A percentile compares a stretch with the other conserved stretches of the same genome.
These are phyloP conservation scores for Pestalotiopsis sp. DNA, from an alignment of 2,329 filamentous ascomycete genomes.

Conservation along the genomic window DNA sequence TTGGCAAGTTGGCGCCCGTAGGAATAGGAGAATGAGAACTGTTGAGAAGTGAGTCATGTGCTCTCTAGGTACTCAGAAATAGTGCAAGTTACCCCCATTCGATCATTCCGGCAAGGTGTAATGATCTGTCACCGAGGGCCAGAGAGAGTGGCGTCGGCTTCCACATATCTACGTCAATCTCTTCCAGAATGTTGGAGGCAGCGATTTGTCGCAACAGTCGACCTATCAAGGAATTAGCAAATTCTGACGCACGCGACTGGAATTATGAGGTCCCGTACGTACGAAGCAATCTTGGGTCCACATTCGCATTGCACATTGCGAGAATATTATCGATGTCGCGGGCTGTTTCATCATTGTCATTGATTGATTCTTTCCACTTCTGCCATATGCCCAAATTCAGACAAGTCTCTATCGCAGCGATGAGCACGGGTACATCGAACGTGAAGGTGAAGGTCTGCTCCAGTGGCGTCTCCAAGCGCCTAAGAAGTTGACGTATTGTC, in stretches of 20 bases:
- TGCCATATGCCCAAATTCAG: conserved; percentile 26
- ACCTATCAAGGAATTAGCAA: conserved; percentile 15
- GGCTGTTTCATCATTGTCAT: conserved; percentile 15
- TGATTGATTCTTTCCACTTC: conserved; percentile 20
- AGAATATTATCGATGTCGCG: conserved; percentile 22
- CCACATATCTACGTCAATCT: conserved; percentile 28
- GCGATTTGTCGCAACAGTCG: conserved; percentile 28
- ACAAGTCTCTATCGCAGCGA: conserved; percentile 22
- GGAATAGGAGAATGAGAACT: conserved; percentile 16
- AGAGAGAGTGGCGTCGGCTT: conserved; percentile 28
- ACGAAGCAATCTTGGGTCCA: conserved; percentile 27
- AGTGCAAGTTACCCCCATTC: conserved; percentile 12
- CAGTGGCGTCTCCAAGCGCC: conserved; percentile 22
- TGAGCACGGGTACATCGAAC: conserved; percentile 22
- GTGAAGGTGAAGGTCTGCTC: conserved; percentile 22
- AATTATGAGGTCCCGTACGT: conserved; percentile 7
- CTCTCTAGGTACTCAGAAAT: not conserved
- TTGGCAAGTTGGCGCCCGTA: conserved; percentile 20
- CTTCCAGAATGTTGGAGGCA: conserved; percentile 25
- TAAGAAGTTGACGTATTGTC: conserved; percentile 22
- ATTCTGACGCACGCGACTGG: not conserved
- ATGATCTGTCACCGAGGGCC: conserved; percentile 27
- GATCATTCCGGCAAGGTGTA: conserved; percentile 27
- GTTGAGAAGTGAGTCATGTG: conserved; percentile 12
- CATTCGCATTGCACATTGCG: conserved; percentile 18